These are phyloP conservation scores for Kodamaea anthophila DNA, from an alignment of 1,139 yeast genomes.

Conservation along the genomic window DNA sequence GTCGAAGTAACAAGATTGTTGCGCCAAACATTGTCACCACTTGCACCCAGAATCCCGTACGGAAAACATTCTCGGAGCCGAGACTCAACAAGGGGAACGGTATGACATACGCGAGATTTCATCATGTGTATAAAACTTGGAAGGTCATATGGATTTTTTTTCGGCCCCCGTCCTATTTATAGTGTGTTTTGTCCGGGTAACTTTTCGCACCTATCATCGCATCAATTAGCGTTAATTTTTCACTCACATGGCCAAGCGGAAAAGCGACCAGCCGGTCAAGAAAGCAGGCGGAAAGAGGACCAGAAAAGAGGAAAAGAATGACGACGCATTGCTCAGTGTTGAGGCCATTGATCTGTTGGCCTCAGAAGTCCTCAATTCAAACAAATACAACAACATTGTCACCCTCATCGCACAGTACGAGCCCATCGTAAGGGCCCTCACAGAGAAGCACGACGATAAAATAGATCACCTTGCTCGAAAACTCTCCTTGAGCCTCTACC, in stretches of 20 bases:
- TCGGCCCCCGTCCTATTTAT: no score
- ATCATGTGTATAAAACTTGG: slow-evolving; percentile 57
- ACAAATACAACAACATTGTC: slow-evolving; percentile 47
- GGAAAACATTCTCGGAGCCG: slow-evolving; percentile 24
- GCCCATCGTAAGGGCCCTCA: slow-evolving; percentile 17
- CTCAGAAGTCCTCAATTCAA: slow-evolving; percentile 22
- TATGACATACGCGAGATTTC: slow-evolving; percentile 51
- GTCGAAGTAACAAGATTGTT: slow-evolving; percentile 53
- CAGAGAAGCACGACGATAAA: slow-evolving; percentile 17
- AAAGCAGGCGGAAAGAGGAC: slow-evolving; percentile 10
- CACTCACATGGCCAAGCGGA: slow-evolving; percentile 14
- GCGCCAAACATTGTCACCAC: slow-evolving; percentile 62
- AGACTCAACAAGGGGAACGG: slow-evolving; percentile 49
- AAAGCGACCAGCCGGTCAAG: no score
- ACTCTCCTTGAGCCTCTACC: slow-evolving; percentile 46
- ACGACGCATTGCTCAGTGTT: slow-evolving; percentile 12
- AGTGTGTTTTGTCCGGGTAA: slow-evolving; percentile 20
- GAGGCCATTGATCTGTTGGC: slow-evolving; percentile 29
- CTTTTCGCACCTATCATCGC: no score
- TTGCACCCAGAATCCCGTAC: slow-evolving; percentile 40
- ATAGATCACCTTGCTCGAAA: slow-evolving; percentile 38
- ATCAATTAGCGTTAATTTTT: no score
- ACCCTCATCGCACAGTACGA: slow-evolving; percentile 36
- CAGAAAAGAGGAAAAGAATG: slow-evolving; percentile 8
- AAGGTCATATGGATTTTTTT: slow-evolving; percentile 28